phyloP scores from a whole-genome alignment of 345 rosid species.

The Sonneratia caseolaris region DNA sequence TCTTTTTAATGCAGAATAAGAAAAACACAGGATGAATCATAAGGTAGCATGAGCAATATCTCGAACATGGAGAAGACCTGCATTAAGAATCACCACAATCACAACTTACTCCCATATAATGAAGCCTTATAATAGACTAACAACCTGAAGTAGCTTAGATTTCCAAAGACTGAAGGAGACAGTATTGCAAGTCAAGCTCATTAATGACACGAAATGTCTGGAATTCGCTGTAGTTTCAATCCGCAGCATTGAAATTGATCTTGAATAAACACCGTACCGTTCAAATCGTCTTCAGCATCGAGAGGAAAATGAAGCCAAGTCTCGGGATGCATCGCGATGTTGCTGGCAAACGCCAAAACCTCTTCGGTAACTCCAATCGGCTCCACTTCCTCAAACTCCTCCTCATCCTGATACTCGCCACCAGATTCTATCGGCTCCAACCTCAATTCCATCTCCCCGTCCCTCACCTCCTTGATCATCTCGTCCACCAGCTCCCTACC shows the following conservation, averaged over 20 bases:
- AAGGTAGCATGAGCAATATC: not conserved
- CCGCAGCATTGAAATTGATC: not conserved
- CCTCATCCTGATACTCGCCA: conserved; percentile 10
- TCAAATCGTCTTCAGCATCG: conserved; percentile 72
- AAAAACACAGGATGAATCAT: not conserved
- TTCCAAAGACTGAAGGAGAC: not conserved
- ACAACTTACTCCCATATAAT: not conserved
- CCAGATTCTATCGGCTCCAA: conserved; percentile 10
- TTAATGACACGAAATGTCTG: not conserved
- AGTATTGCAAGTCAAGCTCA: not conserved
- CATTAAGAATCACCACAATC: not conserved
- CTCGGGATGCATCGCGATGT: conserved; percentile 87
- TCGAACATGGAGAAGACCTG: not conserved
- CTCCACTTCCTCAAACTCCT: conserved; percentile 20
- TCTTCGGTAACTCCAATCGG: conserved; percentile 72
- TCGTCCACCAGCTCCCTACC: conserved; percentile 15
- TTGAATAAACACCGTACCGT: conserved; percentile 29
- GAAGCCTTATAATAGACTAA: not conserved
- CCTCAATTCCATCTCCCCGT: not conserved
- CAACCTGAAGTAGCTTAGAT: not conserved
- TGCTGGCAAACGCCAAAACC: conserved; percentile 75
- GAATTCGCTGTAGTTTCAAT: not conserved
- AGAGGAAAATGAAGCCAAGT: conserved; percentile 95
- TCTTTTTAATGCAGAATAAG: not conserved
- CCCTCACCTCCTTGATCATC: conserved; percentile 14